Conservation (phyloP, 2,329 filamentous ascomycete species). For the Orbilia brochopaga region DNA sequence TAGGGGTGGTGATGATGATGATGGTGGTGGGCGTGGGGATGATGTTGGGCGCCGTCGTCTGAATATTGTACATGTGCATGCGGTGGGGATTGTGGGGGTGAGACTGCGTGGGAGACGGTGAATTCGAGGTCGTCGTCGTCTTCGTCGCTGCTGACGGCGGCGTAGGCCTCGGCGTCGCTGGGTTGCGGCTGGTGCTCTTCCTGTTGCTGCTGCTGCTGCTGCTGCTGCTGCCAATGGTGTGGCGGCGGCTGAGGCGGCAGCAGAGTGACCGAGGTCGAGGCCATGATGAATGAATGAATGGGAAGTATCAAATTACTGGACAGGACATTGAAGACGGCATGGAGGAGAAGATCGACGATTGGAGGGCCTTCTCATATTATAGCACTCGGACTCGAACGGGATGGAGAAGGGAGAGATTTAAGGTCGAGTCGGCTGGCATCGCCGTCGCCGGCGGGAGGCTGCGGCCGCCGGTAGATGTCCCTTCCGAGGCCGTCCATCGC, state of each 20-base stretch:
- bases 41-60: slow-evolving; percentile 5
- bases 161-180: background rate
- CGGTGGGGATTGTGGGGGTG: slow-evolving; percentile 24
- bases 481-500: slow-evolving; percentile 1
- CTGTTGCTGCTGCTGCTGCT: no score
- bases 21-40: background rate
- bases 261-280: no score
- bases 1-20: slow-evolving; percentile 3
- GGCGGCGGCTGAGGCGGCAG: no score
- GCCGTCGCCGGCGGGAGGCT: background rate
- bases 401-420: no score
- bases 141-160: background rate
- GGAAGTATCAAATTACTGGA: no score
- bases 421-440: background rate
- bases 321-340: no score
- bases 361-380: no score
- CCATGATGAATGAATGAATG: no score
- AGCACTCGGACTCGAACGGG: no score
- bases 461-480: slow-evolving; percentile 3
- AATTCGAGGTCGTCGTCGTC: slow-evolving; percentile 4
- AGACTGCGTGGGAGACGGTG: background rate
- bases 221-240: no score
- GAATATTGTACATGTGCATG: no score
- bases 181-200: background rate
- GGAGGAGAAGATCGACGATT: no score